Evolutionary conservation across 495 filamentous ascomycete species (phyloP).

Genomic region (Aspergillus hancockii): DNA sequence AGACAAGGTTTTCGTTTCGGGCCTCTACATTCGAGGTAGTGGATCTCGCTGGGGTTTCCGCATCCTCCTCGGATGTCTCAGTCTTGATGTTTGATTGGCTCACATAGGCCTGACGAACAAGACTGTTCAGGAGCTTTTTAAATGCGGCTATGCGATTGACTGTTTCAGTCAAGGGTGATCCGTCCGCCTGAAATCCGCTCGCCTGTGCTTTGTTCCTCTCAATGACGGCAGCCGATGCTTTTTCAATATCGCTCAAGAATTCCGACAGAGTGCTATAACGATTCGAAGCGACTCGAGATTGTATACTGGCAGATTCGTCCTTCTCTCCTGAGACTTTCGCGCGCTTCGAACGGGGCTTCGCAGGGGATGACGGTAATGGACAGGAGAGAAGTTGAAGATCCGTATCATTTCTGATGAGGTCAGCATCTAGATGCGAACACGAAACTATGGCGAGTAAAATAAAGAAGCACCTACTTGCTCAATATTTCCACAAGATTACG

Average conservation of each 20-base stretch:
- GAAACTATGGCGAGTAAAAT: not conserved
- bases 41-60: conserved; percentile 31
- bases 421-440: conserved; percentile 14
- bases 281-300: conserved; percentile 39
- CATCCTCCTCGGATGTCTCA: conserved; percentile 41
- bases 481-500: conserved; percentile 43
- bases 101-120: conserved; percentile 44
- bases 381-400: conserved; percentile 46
- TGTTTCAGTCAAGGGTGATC: conserved; percentile 38
- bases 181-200: conserved; percentile 32
- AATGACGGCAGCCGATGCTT: conserved; percentile 45
- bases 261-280: conserved; percentile 50
- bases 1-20: conserved; percentile 55
- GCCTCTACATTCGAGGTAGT: conserved; percentile 25
- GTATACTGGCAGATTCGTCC: conserved; percentile 40
- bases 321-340: conserved; percentile 45
- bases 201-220: conserved; percentile 44
- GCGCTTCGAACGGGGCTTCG: conserved; percentile 52
- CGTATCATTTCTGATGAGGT: conserved; percentile 39
- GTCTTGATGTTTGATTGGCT: conserved; percentile 42
- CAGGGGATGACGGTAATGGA: conserved; percentile 39
- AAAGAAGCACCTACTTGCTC: conserved; percentile 31
- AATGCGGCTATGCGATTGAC: conserved; percentile 47
- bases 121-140: conserved; percentile 50
- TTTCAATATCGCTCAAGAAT: conserved; percentile 51